Evolutionary conservation across 2,329 filamentous ascomycete genomes (phyloP), one percentile per base, ranked within the genome.

Genomic region (Mariannaea elegans): DNA sequence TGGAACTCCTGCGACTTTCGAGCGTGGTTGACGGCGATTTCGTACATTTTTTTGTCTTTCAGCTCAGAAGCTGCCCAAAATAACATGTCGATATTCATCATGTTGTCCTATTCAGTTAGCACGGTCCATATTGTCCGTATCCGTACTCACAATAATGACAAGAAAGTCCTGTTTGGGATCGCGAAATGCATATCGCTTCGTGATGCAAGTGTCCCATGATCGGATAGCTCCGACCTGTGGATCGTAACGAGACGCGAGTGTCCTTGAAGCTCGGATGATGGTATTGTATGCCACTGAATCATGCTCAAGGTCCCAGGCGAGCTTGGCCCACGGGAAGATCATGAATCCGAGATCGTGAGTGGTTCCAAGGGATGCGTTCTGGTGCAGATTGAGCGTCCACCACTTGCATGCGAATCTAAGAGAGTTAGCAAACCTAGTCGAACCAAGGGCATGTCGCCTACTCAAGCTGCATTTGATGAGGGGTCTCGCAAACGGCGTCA

Each of bases 261-360:
- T 78, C 4, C 73, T 68, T 0, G 79, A 76, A 0, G 76, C 75
- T 2, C 57, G 66, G 2, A 73, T 54, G 1, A 80, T 68, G 0
- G 75, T 77, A 2, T 73, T 61, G 34, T 73, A 73, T 4, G 78
- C 76, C 3, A 69, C 65, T 2, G 49, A 16, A 38, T 82, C 78
- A 2, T 70, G 70, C 1, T 77, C 68, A 0, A 81, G 68, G 19
- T 78, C 74, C 78, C 78, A 80, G 0, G 74, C 73, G 4, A 66
- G 57, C 4, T 72, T 70, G 3, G 76, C 72, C 70, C 77, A 77
- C 0, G 79, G 78, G 45, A 67, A 68, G 23, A 80, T 73, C 72
- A 81, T 80, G 67, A 81, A 81, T 3, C 79, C 76, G 3, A 81
- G 74, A 52, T 81, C 79, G 50, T 81, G 78, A 0, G 78, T 81